Evolutionary conservation across 129 eudicot species (phyloP), one percentile per base, ranked within the genome.

Genomic region (Escallonia herrerae): DNA sequence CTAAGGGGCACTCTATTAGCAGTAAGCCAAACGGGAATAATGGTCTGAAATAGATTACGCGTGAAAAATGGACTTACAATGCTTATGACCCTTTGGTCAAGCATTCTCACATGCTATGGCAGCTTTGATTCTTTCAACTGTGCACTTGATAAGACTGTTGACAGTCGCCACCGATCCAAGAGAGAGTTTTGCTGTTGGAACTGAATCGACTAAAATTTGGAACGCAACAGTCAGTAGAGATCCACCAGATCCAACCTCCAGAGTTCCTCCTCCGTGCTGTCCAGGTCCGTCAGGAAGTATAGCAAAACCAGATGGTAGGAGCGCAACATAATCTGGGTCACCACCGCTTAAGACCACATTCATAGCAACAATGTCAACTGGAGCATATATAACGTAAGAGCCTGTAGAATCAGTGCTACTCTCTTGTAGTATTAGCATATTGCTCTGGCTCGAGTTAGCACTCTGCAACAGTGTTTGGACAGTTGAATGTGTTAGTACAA

Each of bases 341-440:
- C 95, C 99, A 0, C 99, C 99, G 53, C 87, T 84, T 63, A 94
- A 60, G 15, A 87, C 90, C 57, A 86, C 91, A 62, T 89, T 84
- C 97, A 89, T 89, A 1, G 97, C 84, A 3, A 79, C 90, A 13
- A 94, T 76, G 47, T 94, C 99, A 0, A 94, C 95, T 3, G 99
- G 99, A 15, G 99, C 99, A 44, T 94, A 94, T 39, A 94, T 84
- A n/a, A 94, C 90, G 65, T 89, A 94, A 8, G 97, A 89, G 13
- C 96, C 97, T 0, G 99, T 89, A 42, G 87, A 57, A 56, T 94
- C 99, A 4, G 82, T 81, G 78, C 86, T 65, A 72, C 96, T 94
- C 87, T 94, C 99, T 76, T 94, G 99, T 45, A 94, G 82, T 69
- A 94, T 94, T 40, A 89, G 87, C 97, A 89, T 94, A 77, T 94